phyloP scores from a whole-genome alignment of 768 basidiomycete species.

The Rhodosporidiobolus sp. region DNA sequence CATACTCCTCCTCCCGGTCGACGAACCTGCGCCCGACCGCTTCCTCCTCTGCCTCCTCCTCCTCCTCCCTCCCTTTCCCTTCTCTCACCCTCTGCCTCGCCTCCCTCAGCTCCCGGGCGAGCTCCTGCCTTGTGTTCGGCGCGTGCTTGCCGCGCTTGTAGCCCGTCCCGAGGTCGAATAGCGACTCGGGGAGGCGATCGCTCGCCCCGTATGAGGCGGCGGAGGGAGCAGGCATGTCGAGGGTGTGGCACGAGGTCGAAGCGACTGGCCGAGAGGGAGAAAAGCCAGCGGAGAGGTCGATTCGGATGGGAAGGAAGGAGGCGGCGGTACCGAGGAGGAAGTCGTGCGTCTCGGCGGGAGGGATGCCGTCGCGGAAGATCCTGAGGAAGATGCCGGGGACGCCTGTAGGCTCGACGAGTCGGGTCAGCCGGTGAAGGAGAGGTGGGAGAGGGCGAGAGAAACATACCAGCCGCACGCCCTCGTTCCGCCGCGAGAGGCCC shows the following conservation, averaged over 20 bases:
- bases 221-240: background rate
- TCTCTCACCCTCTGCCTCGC: background rate
- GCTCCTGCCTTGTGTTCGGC: background rate
- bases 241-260: background rate
- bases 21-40: background rate
- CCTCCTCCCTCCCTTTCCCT: background rate
- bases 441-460: background rate
- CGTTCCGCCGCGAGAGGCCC: background rate
- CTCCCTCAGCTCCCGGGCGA: background rate
- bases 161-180: constrained; percentile 6
- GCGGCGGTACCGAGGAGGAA: background rate
- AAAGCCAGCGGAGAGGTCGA: constrained; percentile 6
- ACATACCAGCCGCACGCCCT: background rate
- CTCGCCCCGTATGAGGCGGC: background rate
- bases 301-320: background rate
- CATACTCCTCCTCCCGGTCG: background rate
- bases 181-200: background rate
- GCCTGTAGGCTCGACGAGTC: background rate
- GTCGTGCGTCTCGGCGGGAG: too few relatives aligned
- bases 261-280: background rate
- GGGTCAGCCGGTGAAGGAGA: background rate
- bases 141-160: background rate
- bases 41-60: background rate
- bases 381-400: background rate
- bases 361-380: background rate